Evolutionary conservation across 176 grass and related monocot genomes (phyloP), one percentile per base, ranked within the genome.

Genomic region (Triticum dicoccoides): DNA sequence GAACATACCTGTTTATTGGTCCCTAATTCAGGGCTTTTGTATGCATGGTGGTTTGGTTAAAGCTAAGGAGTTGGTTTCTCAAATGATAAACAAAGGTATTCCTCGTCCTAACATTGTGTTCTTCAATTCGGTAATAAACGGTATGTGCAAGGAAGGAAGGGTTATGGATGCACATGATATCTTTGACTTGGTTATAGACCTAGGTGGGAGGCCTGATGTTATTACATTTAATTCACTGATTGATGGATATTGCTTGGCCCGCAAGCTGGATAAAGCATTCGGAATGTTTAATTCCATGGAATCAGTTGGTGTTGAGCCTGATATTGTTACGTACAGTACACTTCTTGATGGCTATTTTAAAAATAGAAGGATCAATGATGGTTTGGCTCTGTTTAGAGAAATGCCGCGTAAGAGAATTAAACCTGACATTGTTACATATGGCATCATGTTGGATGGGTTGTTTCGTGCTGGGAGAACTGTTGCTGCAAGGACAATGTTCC

Each of bases 1-100:
- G 1, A 0, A 32, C 0, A 0, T 0, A 7, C 0, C 64, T 66
- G 0, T 66, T 66, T 66, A 66, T 32, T 27, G 0, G 0, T 66
- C 64, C 64, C 27, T 66, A 7, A 66, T 73, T 73, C 70, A 73
- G 11, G 39, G 70, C 3, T 73, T 4, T 73, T 73, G 70, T 73
- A 25, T 12, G 23, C 39, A 73, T 25, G 70, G 70, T 73, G 5
- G 6, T 44, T 12, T 73, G 38, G 38, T 44, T 66, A 32, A 66
- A 66, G 64, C 5, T 1, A 66, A 66, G 27, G 12, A 66, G 13
- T 0, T 66, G 64, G 64, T 66, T 66, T 66, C 12, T 66, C 5
- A 66, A 8, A 66, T 66, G 64, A 66, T 66, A 1, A 66, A 8
- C 11, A 66, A 14, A 32, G 5, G 27, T 32, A 66, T 66, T 30